These are phyloP conservation scores for Leccinum incarnatum DNA, from an alignment of 768 basidiomycete genomes.

Conservation along the genomic window DNA sequence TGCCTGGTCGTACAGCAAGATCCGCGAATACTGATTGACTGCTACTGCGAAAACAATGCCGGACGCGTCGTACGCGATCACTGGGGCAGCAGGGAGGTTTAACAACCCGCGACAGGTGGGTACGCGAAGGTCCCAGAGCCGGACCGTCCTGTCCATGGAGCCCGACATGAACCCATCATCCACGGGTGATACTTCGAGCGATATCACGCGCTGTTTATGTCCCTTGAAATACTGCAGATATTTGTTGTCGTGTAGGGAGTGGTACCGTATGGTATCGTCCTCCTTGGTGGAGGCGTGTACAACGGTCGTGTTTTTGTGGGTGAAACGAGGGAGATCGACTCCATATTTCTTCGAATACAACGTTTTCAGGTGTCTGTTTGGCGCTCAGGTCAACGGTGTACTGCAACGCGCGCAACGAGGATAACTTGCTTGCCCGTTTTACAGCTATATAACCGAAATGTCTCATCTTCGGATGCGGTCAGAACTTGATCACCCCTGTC, in stretches of 20 bases:
- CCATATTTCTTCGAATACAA: conserved; percentile 96
- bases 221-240: conserved; percentile 96
- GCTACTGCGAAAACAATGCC: conserved; percentile 86
- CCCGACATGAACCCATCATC: conserved; percentile 97
- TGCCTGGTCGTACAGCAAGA: conserved; percentile 80
- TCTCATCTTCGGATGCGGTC: conserved; percentile 90
- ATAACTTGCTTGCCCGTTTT: conserved; percentile 89
- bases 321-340: conserved; percentile 90
- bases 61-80: conserved; percentile 80
- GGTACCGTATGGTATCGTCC: conserved; percentile 92
- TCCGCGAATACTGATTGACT: conserved; percentile 77
- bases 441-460: conserved; percentile 84
- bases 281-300: conserved; percentile 93
- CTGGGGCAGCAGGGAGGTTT: conserved; percentile 68
- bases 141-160: conserved; percentile 90
- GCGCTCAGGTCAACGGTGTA: conserved; percentile 28
- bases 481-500: conserved; percentile 84
- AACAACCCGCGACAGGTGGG: conserved; percentile 76
- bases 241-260: conserved; percentile 94
- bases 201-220: conserved; percentile 85
- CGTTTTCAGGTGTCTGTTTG: conserved; percentile 64
- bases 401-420: conserved; percentile 16
- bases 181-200: conserved; percentile 86
- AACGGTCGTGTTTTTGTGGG: conserved; percentile 83
- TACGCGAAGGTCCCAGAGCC: conserved; percentile 91